phyloP scores from a whole-genome alignment of 176 grass and related monocot genomes.

The Alloteropsis semialata region DNA sequence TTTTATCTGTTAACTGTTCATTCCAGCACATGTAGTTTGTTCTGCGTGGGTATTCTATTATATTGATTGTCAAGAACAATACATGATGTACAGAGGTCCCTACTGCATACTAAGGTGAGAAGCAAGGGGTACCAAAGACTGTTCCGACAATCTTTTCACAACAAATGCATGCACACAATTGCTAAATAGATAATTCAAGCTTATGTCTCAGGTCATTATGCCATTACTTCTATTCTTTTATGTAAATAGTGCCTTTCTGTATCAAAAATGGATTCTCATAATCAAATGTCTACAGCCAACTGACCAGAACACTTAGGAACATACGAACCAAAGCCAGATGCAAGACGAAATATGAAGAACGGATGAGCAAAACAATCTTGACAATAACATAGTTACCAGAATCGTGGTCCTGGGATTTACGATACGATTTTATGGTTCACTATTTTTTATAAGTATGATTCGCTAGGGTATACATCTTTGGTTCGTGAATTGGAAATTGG shows the following conservation, averaged over 20 bases:
- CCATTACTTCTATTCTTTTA: neutral
- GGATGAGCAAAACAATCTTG: neutral
- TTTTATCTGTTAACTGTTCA: neutral
- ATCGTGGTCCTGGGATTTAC: neutral
- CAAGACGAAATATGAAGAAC: slow-evolving; percentile 5
- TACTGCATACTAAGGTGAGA: neutral
- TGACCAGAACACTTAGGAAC: neutral
- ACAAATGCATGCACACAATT: slow-evolving; percentile 21
- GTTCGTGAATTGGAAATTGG: neutral
- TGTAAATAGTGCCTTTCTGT: neutral
- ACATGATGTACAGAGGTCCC: neutral
- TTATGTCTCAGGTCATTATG: neutral
- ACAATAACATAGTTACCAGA: neutral
- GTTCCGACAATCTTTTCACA: neutral
- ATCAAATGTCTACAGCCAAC: neutral
- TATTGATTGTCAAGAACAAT: neutral
- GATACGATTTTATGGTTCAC: too few species aligned
- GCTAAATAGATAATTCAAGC: neutral
- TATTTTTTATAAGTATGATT: neutral
- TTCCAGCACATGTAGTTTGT: neutral
- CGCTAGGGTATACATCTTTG: neutral
- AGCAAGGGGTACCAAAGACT: neutral
- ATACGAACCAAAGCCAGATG: neutral
- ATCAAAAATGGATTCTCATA: neutral
- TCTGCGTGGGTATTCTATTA: neutral